Evolutionary conservation across 306 rosid species (phyloP).

Genomic region (Myrica gale): DNA sequence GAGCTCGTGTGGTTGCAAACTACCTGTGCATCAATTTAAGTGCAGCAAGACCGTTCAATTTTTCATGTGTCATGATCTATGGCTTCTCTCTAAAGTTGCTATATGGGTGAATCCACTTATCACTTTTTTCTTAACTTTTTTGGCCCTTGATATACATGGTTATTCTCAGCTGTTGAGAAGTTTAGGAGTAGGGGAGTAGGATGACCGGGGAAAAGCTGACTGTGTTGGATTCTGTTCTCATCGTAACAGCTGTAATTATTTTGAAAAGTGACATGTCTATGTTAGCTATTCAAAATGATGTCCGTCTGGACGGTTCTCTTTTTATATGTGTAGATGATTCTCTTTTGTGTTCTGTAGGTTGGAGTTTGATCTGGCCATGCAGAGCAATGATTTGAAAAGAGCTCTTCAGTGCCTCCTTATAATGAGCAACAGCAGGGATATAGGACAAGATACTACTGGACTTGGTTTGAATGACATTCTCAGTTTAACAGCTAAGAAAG

Average conservation of each 20-base stretch:
- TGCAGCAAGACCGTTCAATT: neutral
- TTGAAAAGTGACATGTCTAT: neutral
- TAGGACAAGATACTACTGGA: conserved; percentile 77
- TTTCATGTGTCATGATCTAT: neutral
- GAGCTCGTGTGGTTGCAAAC: neutral
- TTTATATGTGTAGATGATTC: neutral
- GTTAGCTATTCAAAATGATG: neutral
- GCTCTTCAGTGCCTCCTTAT: conserved; percentile 98
- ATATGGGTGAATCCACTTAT: too few species aligned
- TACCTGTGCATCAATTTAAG: conserved; percentile 3
- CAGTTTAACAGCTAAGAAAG: conserved; percentile 75
- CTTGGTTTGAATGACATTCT: conserved; percentile 93
- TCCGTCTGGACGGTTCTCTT: neutral
- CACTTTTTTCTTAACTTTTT: neutral
- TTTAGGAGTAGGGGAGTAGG: neutral
- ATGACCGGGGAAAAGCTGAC: neutral
- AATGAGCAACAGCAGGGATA: conserved; percentile 96
- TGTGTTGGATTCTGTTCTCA: neutral
- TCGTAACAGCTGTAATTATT: too few species aligned
- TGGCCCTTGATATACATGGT: neutral
- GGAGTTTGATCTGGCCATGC: conserved; percentile 98
- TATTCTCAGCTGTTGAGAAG: neutral
- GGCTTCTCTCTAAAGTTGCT: neutral
- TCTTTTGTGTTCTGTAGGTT: conserved; percentile 49
- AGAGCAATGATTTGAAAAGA: conserved; percentile 92